Base-by-base conservation (phyloP, 345 rosid genomes). In the Linum lewisii region DNA sequence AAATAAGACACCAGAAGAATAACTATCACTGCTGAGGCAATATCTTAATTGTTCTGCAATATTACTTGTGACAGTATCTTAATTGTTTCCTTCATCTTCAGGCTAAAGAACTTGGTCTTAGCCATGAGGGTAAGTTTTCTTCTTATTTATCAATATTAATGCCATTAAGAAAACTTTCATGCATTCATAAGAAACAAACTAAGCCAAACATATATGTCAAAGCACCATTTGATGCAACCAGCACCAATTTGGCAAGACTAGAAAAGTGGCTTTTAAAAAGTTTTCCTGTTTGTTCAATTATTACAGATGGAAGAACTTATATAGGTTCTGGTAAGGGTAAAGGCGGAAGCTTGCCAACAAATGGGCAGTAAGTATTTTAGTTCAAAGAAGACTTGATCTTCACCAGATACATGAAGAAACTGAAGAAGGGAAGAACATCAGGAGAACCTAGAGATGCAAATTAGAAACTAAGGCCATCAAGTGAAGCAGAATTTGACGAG, bases 31-130 rank as follows among this genome's bases (percentile, higher is more conserved):
- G 4, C 7, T 4, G 7, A 4, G 5, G 34, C 34, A 29, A 3
- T 3, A 29, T 1, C 34, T 29, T 29, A 29, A 29, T 29, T 29
- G 7, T 29, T 70, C 54, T 51, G 21, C 34, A 34, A 56, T 52
- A 69, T 54, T 63, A 72, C 32, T 71, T 65, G 67, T 60, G 69
- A 73, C 66, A 63, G n/a, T n/a, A n/a, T n/a, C n/a, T n/a, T n/a
- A 69, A 62, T 62, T 64, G 59, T 64, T 55, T 61, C 56, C 52
- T 64, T 65, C 50, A 32, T 63, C 38, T 73, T 52, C 71, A 78
- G 82, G 79, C 79, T 24, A 78, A 70, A 60, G 82, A 78, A 66
- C 74, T 78, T 42, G 72, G 80, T 57, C 42, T 36, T 60, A 70
- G 68, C 50, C 74, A 63, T 24, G 76, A 73, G 21, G 78, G 80